Percentiles rank a stretch among this genome's conserved stretches.
phyloP scores from a whole-genome alignment of 257 asterid genomes.

The Leonotis leonurus region DNA sequence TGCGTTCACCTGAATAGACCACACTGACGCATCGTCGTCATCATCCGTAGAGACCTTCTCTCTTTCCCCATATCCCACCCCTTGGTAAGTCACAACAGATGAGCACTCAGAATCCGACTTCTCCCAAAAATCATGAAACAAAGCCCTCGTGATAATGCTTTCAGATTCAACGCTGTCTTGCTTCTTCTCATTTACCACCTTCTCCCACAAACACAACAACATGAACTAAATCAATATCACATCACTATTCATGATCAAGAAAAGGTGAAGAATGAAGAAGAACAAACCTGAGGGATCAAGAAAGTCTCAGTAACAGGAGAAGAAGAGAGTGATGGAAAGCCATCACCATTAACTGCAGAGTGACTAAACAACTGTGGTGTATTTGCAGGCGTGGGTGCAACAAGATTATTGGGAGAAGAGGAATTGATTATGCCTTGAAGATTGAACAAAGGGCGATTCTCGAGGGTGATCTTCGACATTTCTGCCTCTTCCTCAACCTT shows the following conservation, averaged over 20 bases:
- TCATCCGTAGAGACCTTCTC: no score
- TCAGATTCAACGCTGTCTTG: slow-evolving; percentile 34
- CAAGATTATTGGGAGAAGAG: slow-evolving; percentile 46
- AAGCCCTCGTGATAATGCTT: slow-evolving; percentile 53
- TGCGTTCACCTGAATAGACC: slow-evolving; percentile 80
- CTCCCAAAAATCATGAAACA: slow-evolving; percentile 70
- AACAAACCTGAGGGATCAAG: slow-evolving; percentile 53
- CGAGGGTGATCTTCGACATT: slow-evolving; percentile 36
- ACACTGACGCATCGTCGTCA: slow-evolving; percentile 55
- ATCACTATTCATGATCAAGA: neutral
- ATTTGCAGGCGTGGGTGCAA: slow-evolving; percentile 86
- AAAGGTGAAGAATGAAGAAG: neutral
- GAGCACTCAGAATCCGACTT: slow-evolving; percentile 48
- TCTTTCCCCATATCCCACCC: slow-evolving; percentile 9
- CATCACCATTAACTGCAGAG: slow-evolving; percentile 18
- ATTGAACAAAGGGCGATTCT: slow-evolving; percentile 38
- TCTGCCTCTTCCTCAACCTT: slow-evolving; percentile 87
- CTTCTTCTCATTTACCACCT: slow-evolving; percentile 37
- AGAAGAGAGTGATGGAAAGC: slow-evolving; percentile 16
- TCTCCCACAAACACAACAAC: neutral
- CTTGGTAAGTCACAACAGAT: slow-evolving; percentile 42
- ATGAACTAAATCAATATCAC: neutral
- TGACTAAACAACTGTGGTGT: slow-evolving; percentile 52
- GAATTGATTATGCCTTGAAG: slow-evolving; percentile 45
- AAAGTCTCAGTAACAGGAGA: slow-evolving; percentile 35